A percentile compares a stretch with the other conserved stretches of the same genome.
These are phyloP conservation scores for Cadophora sp. DNA, from an alignment of 2,329 filamentous ascomycete species.

Conservation along the genomic window DNA sequence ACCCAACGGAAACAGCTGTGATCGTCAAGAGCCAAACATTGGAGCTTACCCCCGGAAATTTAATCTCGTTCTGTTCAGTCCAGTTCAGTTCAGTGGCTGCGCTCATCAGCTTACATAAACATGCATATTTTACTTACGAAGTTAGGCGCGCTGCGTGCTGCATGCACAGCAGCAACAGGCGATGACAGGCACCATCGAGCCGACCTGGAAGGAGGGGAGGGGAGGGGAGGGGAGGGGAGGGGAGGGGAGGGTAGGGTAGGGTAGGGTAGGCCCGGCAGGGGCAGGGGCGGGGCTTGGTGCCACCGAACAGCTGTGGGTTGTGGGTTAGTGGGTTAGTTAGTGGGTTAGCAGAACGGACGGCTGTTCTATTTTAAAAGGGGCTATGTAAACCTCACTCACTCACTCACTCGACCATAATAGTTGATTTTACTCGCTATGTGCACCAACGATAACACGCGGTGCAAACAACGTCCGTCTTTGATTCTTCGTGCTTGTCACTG, in stretches of 20 bases:
- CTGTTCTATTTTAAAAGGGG: conserved; percentile 20
- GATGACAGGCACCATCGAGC: conserved; percentile 5
- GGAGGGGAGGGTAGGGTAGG: too few species aligned
- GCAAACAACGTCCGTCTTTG: not conserved
- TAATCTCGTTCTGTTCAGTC: conserved; percentile 3
- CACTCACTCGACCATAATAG: not conserved
- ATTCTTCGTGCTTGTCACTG: not conserved
- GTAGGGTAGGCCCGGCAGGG: too few species aligned
- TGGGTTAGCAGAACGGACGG: not conserved
- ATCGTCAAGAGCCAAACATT: not conserved
- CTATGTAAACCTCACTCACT: not conserved
- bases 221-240: too few species aligned
- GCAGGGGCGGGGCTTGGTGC: not conserved
- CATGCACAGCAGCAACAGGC: not conserved
- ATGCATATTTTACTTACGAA: not conserved
- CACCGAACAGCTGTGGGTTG: not conserved
- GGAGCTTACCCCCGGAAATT: not conserved
- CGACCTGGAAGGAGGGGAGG: not conserved
- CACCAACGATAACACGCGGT: conserved; percentile 7
- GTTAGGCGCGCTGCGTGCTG: not conserved
- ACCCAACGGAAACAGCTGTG: not conserved
- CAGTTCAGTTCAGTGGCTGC: conserved; percentile 20
- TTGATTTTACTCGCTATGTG: conserved; percentile 1
- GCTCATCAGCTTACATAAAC: conserved; percentile 16
- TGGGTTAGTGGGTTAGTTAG: too few species aligned